These are phyloP conservation scores for Nidula microcarpa DNA, from an alignment of 768 basidiomycete species.

Conservation along the genomic window DNA sequence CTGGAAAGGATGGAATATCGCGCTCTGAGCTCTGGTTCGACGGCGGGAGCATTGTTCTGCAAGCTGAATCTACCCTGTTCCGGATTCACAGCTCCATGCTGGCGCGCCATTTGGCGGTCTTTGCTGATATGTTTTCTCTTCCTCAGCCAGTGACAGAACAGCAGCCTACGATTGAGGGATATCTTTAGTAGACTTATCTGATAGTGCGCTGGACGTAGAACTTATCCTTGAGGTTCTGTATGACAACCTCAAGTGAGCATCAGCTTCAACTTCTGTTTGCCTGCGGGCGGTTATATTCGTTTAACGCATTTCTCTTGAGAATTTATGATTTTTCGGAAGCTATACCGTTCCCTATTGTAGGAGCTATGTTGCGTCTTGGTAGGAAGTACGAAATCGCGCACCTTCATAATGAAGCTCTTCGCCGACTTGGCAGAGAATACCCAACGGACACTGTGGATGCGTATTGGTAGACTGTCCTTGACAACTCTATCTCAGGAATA, in stretches of 20 bases:
- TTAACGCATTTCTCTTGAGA: too few species aligned
- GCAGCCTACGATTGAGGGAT: not conserved
- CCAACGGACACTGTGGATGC: not conserved
- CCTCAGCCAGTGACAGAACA: not conserved
- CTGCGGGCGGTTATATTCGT: conserved; percentile 2
- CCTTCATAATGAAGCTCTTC: not conserved
- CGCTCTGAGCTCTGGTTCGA: conserved; percentile 5
- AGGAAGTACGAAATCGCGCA: not conserved
- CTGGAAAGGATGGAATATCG: too few species aligned
- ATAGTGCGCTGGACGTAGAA: not conserved
- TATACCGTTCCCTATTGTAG: not conserved
- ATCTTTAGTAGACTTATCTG: conserved; percentile 2
- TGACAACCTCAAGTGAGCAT: conserved; percentile 8
- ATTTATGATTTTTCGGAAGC: too few species aligned
- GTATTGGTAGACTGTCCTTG: not conserved
- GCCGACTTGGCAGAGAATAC: not conserved
- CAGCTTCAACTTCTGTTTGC: conserved; percentile 18
- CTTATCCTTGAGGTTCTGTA: conserved; percentile 10
- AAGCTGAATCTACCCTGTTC: conserved; percentile 7
- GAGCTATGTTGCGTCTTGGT: not conserved
- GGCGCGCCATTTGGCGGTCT: conserved; percentile 1
- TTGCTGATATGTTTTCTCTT: conserved; percentile 2
- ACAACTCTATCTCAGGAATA: not conserved
- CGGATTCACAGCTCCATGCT: conserved; percentile 8
- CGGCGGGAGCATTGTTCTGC: conserved; percentile 8